phyloP scores from a whole-genome alignment of 805 yeast species.

The Metschnikowia kunwiensis region DNA sequence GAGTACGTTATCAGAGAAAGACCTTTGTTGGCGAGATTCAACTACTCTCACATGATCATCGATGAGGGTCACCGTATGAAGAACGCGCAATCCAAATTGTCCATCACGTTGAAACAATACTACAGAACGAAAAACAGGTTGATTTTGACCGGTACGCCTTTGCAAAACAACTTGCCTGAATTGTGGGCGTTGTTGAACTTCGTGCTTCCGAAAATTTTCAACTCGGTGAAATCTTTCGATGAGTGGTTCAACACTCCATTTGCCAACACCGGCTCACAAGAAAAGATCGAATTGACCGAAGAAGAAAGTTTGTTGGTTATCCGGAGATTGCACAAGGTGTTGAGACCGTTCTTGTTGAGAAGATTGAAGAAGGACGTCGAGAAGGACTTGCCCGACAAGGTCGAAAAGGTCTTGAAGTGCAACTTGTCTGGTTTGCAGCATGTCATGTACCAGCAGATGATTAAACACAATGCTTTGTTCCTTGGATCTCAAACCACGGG shows the following conservation, averaged over 20 bases:
- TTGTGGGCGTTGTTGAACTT: slow-evolving; percentile 82
- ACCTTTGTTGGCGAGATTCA: slow-evolving; percentile 61
- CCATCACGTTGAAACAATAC: slow-evolving; percentile 65
- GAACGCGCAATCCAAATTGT: slow-evolving; percentile 70
- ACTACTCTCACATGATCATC: slow-evolving; percentile 84
- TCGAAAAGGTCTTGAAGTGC: slow-evolving; percentile 79
- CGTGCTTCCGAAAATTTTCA: slow-evolving; percentile 79
- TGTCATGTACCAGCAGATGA: slow-evolving; percentile 72
- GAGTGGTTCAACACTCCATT: slow-evolving; percentile 91
- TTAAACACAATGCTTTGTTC: slow-evolving; percentile 66
- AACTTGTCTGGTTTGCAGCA: slow-evolving; percentile 70
- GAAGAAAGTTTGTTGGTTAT: slow-evolving; percentile 81
- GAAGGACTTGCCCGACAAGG: slow-evolving; percentile 80
- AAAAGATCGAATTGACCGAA: slow-evolving; percentile 75
- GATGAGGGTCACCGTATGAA: slow-evolving; percentile 93
- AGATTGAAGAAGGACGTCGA: slow-evolving; percentile 86
- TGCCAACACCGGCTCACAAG: slow-evolving; percentile 81
- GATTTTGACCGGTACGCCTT: slow-evolving; percentile 84
- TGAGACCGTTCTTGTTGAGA: slow-evolving; percentile 79
- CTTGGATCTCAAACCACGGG: slow-evolving; percentile 61
- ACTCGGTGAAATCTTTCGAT: slow-evolving; percentile 80
- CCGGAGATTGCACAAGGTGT: slow-evolving; percentile 80
- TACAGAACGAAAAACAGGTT: slow-evolving; percentile 74
- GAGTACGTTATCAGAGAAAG: slow-evolving; percentile 80
- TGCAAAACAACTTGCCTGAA: slow-evolving; percentile 81